phyloP scores from a whole-genome alignment of 495 filamentous ascomycete species.

The Penicillium goetzii region DNA sequence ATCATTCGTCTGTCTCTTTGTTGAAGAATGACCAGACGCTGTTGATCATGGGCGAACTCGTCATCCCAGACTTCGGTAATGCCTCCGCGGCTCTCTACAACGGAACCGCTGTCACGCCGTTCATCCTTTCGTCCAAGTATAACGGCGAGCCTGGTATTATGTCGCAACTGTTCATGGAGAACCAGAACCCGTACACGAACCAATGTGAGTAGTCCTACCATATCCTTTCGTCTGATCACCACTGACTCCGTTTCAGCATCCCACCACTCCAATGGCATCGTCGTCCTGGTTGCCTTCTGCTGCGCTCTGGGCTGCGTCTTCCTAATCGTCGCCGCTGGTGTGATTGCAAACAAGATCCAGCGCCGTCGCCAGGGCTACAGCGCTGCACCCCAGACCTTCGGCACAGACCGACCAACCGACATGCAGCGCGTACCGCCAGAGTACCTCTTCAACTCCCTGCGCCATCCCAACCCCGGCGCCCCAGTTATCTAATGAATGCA shows the following conservation, averaged over 20 bases:
- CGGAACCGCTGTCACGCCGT: constrained; percentile 75
- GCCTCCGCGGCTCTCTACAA: constrained; percentile 89
- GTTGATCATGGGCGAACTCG: constrained; percentile 80
- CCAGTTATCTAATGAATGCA: constrained; percentile 42
- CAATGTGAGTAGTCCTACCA: constrained; percentile 46
- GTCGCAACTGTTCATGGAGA: constrained; percentile 76
- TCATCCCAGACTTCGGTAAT: constrained; percentile 74
- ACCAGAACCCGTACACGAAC: constrained; percentile 64
- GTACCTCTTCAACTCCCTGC: constrained; percentile 68
- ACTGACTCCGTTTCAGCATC: constrained; percentile 43
- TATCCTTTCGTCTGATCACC: constrained; percentile 18
- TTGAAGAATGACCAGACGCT: constrained; percentile 69
- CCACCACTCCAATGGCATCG: constrained; percentile 77
- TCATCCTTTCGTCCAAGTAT: constrained; percentile 71
- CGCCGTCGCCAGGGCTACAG: constrained; percentile 85
- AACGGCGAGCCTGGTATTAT: constrained; percentile 70
- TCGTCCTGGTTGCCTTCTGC: constrained; percentile 90
- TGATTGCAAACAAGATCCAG: constrained; percentile 81
- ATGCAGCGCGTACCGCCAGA: constrained; percentile 81
- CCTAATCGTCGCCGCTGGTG: constrained; percentile 81
- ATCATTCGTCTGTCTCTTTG: constrained; percentile 67
- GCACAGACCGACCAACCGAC: constrained; percentile 70
- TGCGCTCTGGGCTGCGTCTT: constrained; percentile 86
- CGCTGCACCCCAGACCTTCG: constrained; percentile 73
- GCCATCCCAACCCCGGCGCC: constrained; percentile 43